These are phyloP conservation scores for Bathelium albidoporum DNA, from an alignment of 495 filamentous ascomycete genomes.

Conservation along the genomic window DNA sequence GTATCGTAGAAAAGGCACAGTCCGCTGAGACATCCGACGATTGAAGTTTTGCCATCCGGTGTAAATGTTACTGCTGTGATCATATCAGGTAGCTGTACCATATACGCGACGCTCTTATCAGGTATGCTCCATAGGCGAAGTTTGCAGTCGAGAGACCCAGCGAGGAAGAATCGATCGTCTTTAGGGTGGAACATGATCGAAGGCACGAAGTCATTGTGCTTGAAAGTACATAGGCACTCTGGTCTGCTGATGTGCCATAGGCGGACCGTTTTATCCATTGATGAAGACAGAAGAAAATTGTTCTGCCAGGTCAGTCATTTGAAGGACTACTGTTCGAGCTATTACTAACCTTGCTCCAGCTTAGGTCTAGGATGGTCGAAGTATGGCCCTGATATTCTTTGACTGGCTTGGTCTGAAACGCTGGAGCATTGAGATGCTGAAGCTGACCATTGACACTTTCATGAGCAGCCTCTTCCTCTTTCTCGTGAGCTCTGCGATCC, in stretches of 20 bases:
- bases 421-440: conserved; percentile 67
- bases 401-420: conserved; percentile 71
- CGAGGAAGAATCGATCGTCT: conserved; percentile 94
- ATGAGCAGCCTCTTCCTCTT: conserved; percentile 53
- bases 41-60: conserved; percentile 80
- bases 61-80: conserved; percentile 91
- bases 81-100: conserved; percentile 71
- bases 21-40: conserved; percentile 80
- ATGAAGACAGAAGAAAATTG: conserved; percentile 91
- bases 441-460: conserved; percentile 31
- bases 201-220: conserved; percentile 93
- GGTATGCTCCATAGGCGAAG: conserved; percentile 94
- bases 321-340: neutral
- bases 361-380: conserved; percentile 79
- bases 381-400: conserved; percentile 78
- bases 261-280: conserved; percentile 96
- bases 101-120: conserved; percentile 87
- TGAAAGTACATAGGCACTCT: conserved; percentile 91
- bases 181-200: conserved; percentile 88
- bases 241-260: conserved; percentile 82
- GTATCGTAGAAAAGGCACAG: conserved; percentile 91
- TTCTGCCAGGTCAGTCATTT: conserved; percentile 42
- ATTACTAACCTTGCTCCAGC: conserved; percentile 77
- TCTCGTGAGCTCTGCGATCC: conserved; percentile 61
- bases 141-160: conserved; percentile 87